A percentile compares a stretch with the other conserved stretches of the same genome.
Evolutionary conservation across 2,329 filamentous ascomycete genomes (phyloP).

Genomic region (Diaporthe ilicicola): DNA sequence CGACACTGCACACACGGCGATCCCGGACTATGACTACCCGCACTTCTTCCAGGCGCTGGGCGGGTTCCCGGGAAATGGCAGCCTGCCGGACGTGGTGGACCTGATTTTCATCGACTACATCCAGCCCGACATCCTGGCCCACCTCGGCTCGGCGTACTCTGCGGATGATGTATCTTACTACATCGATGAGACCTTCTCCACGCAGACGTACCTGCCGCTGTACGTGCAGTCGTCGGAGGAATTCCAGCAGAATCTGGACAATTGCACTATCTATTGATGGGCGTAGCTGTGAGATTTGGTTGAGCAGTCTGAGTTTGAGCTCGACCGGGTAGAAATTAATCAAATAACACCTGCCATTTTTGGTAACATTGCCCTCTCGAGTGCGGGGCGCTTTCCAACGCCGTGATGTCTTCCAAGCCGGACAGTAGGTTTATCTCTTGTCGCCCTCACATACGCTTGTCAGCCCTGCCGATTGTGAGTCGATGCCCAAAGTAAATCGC

Average conservation of each 20-base stretch:
- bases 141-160: constrained; percentile 48
- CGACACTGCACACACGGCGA: constrained; percentile 60
- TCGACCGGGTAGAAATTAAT: too few relatives aligned
- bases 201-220: constrained; percentile 49
- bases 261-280: constrained; percentile 43
- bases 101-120: constrained; percentile 63
- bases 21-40: constrained; percentile 57
- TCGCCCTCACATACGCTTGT: too few relatives aligned
- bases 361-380: too few relatives aligned
- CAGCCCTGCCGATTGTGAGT: too few relatives aligned
- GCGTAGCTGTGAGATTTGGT: too few relatives aligned
- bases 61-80: constrained; percentile 54
- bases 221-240: constrained; percentile 45
- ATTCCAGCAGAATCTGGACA: constrained; percentile 47
- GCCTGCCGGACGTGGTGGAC: constrained; percentile 55
- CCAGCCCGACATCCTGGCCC: constrained; percentile 46
- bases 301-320: too few relatives aligned
- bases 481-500: too few relatives aligned
- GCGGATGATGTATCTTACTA: constrained; percentile 48
- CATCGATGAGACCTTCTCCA: constrained; percentile 49
- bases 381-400: too few relatives aligned
- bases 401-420: too few relatives aligned
- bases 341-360: too few relatives aligned
- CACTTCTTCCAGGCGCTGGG: constrained; percentile 59
- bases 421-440: too few relatives aligned